These are phyloP conservation scores for Calonectria honghensis DNA, from an alignment of 2,329 filamentous ascomycete genomes.

Conservation along the genomic window DNA sequence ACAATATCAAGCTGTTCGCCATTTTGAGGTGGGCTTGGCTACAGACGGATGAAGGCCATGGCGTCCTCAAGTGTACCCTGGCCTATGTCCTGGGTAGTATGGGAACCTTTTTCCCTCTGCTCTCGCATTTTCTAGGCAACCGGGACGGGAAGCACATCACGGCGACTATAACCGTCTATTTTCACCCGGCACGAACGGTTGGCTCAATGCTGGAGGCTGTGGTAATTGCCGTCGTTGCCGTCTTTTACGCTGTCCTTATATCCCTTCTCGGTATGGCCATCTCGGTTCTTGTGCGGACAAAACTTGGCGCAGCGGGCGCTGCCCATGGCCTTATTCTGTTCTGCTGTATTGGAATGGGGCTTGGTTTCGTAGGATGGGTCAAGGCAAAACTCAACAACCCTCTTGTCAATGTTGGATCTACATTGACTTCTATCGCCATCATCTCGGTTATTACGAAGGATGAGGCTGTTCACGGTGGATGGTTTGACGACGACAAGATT, in stretches of 20 bases:
- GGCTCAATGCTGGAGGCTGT: slow-evolving; percentile 94
- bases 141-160: slow-evolving; percentile 96
- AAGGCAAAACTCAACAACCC: slow-evolving; percentile 88
- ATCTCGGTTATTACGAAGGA: slow-evolving; percentile 95
- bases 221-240: slow-evolving; percentile 84
- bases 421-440: slow-evolving; percentile 89
- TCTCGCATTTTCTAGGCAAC: slow-evolving; percentile 84
- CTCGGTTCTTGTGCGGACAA: slow-evolving; percentile 84
- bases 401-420: slow-evolving; percentile 89
- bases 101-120: slow-evolving; percentile 85
- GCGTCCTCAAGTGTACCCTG: slow-evolving; percentile 91
- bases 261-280: slow-evolving; percentile 92
- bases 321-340: slow-evolving; percentile 88
- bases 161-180: slow-evolving; percentile 95
- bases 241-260: slow-evolving; percentile 81
- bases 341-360: slow-evolving; percentile 88
- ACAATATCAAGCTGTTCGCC: slow-evolving; percentile 63
- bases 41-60: slow-evolving; percentile 83
- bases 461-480: slow-evolving; percentile 87
- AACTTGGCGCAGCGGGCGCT: slow-evolving; percentile 78
- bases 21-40: slow-evolving; percentile 74
- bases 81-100: slow-evolving; percentile 92
- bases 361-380: slow-evolving; percentile 92
- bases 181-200: slow-evolving; percentile 89
- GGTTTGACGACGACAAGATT: slow-evolving; percentile 88